Base-by-base conservation (phyloP, 176 grass and related monocot genomes). In the Luzula sylvatica region DNA sequence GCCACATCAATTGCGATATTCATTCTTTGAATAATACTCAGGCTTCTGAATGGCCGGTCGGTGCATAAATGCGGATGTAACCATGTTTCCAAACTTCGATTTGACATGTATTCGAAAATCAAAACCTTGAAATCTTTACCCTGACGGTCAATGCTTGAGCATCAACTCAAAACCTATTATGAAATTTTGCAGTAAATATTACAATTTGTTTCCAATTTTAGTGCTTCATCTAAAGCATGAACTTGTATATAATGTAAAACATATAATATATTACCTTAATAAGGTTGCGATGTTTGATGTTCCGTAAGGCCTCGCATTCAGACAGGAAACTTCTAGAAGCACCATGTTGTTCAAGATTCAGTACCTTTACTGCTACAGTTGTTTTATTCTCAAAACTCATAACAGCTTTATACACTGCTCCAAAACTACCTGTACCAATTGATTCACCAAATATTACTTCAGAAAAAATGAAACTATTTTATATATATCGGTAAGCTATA, bases 1-100 rank as follows among this genome's bases (percentile, higher is more conserved):
- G 65, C 71, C 8, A 81, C 39, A 42, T 75, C 71, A 46, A 70
- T 70, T 38, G 67, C 42, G 8, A 78, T 78, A 58, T 65, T 65
- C 19, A 75, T 1, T 2, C 30, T 35, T 35, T 35, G 30, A 35
- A 35, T 2, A 35, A 35, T 35, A 2, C 9, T 35, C 1, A 35
- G 30, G 30, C 30, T 35, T 35, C 1, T 35, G 30, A 35, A 35
- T 35, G 30, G 30, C 9, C 30, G 30, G 9, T 35, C 30, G 9
- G 9, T 35, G 26, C 25, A 47, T 45, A 38, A 59, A 25, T 55
- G 26, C 23, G 38, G 38, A 65, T 73, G 58, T 23, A 73, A 23
- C 70, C 70, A 67, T 25, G 55, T 52, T 38, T 75, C 72, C 21
- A 75, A 8, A 24, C 26, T 75, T 6, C 72, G 61, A 45, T 67